Base-by-base conservation (phyloP, 768 basidiomycete genomes). In the Leccinum boreale region DNA sequence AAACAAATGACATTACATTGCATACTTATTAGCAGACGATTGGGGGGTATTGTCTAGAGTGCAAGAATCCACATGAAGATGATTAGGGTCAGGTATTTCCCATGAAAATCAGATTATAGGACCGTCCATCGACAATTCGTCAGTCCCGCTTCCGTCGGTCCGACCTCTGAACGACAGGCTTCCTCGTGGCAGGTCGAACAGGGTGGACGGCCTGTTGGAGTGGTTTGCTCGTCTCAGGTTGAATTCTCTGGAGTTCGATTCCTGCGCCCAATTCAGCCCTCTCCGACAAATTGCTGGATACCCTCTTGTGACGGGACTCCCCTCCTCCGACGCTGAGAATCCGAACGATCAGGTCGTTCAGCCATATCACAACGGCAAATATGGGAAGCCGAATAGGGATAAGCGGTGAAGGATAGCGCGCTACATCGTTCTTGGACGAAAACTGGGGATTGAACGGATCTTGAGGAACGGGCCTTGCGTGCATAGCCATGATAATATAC, bases 401-500 rank as follows among this genome's bases (percentile, higher is more conserved):
- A 65, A 85, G 85, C 2, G 90, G 89, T 29, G 87, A 89, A 6
- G 90, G 87, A 67, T 89, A 87, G 35, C 79, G 77, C 58, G 84
- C 74, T 15, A 65, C 56, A 49, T 81, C 79, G 50, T 66, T 64
- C 52, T 76, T 73, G 57, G 58, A 56, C 28, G 71, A 36, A 26
- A 74, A 71, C 14, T 71, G 70, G 3, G 90, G 85, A 67, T 83
- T 85, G 67, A 86, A 90, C 6, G 92, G 92, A 68, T 94, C 87
- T 24, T 78, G 62, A 0, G 93, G 93, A 21, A 85, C 75, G 0
- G 93, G 92, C 1, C 77, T 79, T 0, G 91, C 86, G 59, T 87
- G 81, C 77, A 87, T 88, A 12, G 92, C 89, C 79, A 94, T 85
- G 62, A 94, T 90, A 46, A 91, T 85, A 72, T 84, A 92, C 92